phyloP scores from a whole-genome alignment of 306 rosid species.

The Sicyos edulis region DNA sequence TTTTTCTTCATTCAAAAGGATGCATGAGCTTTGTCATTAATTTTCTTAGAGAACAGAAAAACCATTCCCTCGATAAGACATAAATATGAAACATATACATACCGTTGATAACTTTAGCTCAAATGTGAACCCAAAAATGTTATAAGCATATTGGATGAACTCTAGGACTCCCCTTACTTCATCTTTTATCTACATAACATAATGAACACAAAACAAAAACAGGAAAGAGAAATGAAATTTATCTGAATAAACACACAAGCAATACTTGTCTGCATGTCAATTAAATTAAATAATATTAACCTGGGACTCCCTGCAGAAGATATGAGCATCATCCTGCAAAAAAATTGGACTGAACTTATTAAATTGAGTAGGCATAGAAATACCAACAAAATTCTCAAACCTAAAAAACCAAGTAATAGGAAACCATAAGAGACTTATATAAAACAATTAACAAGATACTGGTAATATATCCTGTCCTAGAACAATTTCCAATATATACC shows the following conservation, averaged over 20 bases:
- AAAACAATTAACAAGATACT: neutral
- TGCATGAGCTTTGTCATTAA: neutral
- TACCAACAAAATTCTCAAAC: neutral
- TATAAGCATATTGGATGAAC: slow-evolving; percentile 55
- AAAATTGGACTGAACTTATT: slow-evolving; percentile 26
- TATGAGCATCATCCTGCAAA: slow-evolving; percentile 90
- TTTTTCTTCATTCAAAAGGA: neutral
- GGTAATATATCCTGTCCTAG: neutral
- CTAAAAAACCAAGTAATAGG: neutral
- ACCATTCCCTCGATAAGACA: neutral
- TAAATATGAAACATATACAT: slow-evolving; percentile 19
- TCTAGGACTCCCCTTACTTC: slow-evolving; percentile 71
- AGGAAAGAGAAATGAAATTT: slow-evolving; percentile 19
- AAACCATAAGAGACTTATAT: neutral
- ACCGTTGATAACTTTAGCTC: slow-evolving; percentile 91
- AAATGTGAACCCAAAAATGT: slow-evolving; percentile 74
- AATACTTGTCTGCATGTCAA: neutral
- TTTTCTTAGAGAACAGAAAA: neutral
- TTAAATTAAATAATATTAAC: slow-evolving; percentile 36
- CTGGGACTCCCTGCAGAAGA: slow-evolving; percentile 91
- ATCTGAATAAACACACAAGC: neutral
- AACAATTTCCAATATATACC: neutral
- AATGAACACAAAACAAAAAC: slow-evolving; percentile 21
- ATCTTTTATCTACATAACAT: slow-evolving; percentile 75
- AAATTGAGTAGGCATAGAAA: slow-evolving; percentile 12